A percentile compares a stretch with the other conserved stretches of the same genome.
Evolutionary conservation across 768 basidiomycete genomes (phyloP).

Genomic region (Termitomyces sp.): DNA sequence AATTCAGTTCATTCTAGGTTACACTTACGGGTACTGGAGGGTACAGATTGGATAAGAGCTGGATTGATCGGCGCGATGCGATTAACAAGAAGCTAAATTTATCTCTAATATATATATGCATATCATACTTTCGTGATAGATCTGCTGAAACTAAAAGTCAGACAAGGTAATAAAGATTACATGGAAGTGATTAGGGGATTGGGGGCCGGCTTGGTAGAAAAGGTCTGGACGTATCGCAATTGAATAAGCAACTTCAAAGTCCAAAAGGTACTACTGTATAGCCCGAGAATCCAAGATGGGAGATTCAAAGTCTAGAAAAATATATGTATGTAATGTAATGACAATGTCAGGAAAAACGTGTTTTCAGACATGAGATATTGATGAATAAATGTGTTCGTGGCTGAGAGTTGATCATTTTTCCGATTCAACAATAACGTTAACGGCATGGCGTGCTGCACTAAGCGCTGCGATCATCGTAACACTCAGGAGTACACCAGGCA

Average conservation of each 20-base stretch:
- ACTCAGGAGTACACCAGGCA: neutral
- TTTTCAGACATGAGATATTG: neutral
- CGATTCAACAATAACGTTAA: neutral
- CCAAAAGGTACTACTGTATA: neutral
- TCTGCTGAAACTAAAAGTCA: neutral
- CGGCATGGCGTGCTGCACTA: neutral
- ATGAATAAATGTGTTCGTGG: neutral
- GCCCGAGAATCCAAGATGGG: neutral
- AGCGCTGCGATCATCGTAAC: neutral
- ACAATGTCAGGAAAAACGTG: neutral
- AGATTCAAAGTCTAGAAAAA: neutral
- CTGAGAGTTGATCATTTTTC: neutral
- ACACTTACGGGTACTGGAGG: neutral
- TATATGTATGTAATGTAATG: no score
- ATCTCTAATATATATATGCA: slow-evolving; percentile 3
- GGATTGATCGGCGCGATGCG: neutral
- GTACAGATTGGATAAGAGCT: neutral
- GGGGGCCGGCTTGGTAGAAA: no score
- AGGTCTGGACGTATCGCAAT: neutral
- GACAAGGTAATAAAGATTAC: neutral
- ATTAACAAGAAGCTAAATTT: slow-evolving; percentile 7
- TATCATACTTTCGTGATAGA: neutral
- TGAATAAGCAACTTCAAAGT: neutral
- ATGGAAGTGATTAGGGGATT: neutral
- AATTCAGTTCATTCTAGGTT: neutral